A percentile compares a stretch with the other conserved stretches of the same genome.
Evolutionary conservation across 768 basidiomycete species (phyloP).

Genomic region (Suillus luteus): DNA sequence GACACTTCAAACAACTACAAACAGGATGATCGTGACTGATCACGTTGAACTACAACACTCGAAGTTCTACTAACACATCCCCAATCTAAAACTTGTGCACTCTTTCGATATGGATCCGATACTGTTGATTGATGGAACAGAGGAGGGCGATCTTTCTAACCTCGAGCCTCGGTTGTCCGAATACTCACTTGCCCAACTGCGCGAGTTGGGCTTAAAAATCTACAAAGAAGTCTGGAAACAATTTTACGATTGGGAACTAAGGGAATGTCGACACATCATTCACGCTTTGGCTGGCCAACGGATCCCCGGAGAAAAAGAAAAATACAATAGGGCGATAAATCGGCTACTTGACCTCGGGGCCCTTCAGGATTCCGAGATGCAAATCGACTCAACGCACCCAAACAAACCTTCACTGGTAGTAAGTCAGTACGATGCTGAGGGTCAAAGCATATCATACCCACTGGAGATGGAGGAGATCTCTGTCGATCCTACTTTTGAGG

Average conservation of each 20-base stretch:
- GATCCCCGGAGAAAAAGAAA: neutral
- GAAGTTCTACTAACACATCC: neutral
- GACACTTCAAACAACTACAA: constrained; percentile 6
- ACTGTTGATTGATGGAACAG: constrained; percentile 26
- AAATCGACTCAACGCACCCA: neutral
- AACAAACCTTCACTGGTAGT: constrained; percentile 8
- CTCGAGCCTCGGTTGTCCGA: neutral
- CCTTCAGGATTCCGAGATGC: constrained; percentile 1
- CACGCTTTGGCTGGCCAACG: constrained; percentile 14
- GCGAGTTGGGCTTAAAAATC: constrained; percentile 28
- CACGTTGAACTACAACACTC: neutral
- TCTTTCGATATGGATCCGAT: constrained; percentile 21
- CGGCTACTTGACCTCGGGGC: neutral
- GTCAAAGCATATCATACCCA: neutral
- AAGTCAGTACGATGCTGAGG: constrained; percentile 13
- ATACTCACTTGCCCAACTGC: constrained; percentile 18
- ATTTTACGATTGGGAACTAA: constrained; percentile 49
- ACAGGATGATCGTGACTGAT: neutral
- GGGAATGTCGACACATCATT: constrained; percentile 31
- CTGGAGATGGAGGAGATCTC: constrained; percentile 21
- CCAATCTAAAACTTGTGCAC: neutral
- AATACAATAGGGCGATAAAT: neutral
- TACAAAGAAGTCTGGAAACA: constrained; percentile 44
- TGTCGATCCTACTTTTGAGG: constrained; percentile 15
- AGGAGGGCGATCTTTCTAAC: constrained; percentile 12